Percentiles rank a stretch among this genome's conserved stretches.
Conservation (phyloP, 116 monocot species). For the Iris pallida region DNA sequence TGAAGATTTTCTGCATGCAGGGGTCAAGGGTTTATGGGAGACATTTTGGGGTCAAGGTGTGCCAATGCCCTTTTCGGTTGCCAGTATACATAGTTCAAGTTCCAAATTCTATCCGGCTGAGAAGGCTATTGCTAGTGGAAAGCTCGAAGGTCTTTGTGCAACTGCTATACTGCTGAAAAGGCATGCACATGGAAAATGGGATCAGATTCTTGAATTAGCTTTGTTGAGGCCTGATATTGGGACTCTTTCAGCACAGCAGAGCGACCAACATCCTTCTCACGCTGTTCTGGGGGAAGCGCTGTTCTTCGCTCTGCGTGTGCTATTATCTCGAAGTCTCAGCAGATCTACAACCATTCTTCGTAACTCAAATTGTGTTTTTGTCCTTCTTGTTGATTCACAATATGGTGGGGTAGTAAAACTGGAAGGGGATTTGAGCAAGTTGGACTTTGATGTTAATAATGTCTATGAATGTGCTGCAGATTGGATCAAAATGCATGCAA, state of each 20-base stretch:
- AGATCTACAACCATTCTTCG: slow-evolving; percentile 40
- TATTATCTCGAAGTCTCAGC: slow-evolving; percentile 77
- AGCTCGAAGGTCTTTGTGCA: slow-evolving; percentile 69
- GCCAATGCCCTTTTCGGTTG: slow-evolving; percentile 69
- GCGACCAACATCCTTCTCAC: slow-evolving; percentile 44
- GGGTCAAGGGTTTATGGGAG: slow-evolving; percentile 89
- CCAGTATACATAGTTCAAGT: slow-evolving; percentile 75
- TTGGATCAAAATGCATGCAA: slow-evolving; percentile 67
- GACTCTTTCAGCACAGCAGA: slow-evolving; percentile 28
- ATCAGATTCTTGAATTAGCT: slow-evolving; percentile 78
- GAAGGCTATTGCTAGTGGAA: slow-evolving; percentile 79
- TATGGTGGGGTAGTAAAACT: slow-evolving; percentile 85
- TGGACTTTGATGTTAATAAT: slow-evolving; percentile 64
- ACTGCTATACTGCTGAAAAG: slow-evolving; percentile 64
- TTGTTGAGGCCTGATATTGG: slow-evolving; percentile 85
- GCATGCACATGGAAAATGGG: slow-evolving; percentile 70
- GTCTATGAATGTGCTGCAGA: slow-evolving; percentile 77
- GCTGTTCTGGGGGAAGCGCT: slow-evolving; percentile 74
- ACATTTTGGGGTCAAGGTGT: slow-evolving; percentile 74
- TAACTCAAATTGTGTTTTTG: slow-evolving; percentile 74
- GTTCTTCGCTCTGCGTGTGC: slow-evolving; percentile 81
- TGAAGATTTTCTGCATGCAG: slow-evolving; percentile 91
- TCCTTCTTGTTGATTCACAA: slow-evolving; percentile 89
- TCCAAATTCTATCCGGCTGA: slow-evolving; percentile 91
- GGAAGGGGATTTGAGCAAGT: slow-evolving; percentile 63